Evolutionary conservation across 495 filamentous ascomycete species (phyloP).

Genomic region (Penicillium coffeae): DNA sequence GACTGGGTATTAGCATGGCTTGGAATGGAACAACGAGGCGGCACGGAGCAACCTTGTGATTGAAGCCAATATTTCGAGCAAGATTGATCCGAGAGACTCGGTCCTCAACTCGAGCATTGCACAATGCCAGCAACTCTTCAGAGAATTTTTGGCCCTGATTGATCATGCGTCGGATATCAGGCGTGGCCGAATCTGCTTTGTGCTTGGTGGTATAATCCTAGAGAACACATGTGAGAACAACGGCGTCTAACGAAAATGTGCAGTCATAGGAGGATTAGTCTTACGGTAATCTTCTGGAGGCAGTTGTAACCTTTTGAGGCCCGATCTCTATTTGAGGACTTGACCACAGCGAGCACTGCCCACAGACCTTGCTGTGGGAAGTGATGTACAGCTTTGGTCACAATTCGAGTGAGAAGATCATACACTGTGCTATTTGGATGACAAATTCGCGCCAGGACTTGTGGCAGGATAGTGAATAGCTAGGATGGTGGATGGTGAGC

Average conservation of each 20-base stretch:
- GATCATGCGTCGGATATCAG: constrained; percentile 67
- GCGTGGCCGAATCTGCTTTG: constrained; percentile 33
- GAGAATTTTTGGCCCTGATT: constrained; percentile 76
- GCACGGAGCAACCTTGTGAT: constrained; percentile 75
- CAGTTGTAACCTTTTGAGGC: constrained; percentile 45
- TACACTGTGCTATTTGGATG: constrained; percentile 77
- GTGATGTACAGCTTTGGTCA: constrained; percentile 70
- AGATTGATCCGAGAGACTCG: constrained; percentile 70
- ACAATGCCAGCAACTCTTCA: constrained; percentile 76
- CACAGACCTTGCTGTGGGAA: constrained; percentile 93
- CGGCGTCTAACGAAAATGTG: neutral
- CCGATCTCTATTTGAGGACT: constrained; percentile 50
- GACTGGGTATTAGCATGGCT: constrained; percentile 71
- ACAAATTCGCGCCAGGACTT: constrained; percentile 87
- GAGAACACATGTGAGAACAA: constrained; percentile 15
- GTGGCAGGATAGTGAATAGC: constrained; percentile 88
- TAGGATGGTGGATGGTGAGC: constrained; percentile 22
- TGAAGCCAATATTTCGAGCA: constrained; percentile 73
- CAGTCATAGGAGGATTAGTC: neutral
- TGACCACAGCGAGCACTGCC: constrained; percentile 80
- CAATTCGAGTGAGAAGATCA: constrained; percentile 67
- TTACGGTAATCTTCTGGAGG: constrained; percentile 45
- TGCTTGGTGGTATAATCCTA: constrained; percentile 44
- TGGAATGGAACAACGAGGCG: constrained; percentile 85
- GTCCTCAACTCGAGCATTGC: constrained; percentile 66